Evolutionary conservation across 495 filamentous ascomycete genomes (phyloP).

Genomic region (Immersiella caudata): DNA sequence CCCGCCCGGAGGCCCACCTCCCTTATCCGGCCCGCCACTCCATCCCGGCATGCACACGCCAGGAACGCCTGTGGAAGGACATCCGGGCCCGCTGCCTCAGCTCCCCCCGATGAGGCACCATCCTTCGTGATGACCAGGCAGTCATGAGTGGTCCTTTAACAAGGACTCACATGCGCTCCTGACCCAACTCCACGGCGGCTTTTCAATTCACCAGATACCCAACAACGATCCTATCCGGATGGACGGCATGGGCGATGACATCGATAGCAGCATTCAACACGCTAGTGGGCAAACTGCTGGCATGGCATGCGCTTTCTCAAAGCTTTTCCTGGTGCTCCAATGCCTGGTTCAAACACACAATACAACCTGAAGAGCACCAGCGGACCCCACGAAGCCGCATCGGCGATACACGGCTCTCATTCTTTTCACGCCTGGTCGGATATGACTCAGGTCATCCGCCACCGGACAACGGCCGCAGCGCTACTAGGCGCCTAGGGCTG

Average conservation of each 20-base stretch:
- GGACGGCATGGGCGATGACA: too few species aligned
- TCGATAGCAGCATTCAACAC: too few species aligned
- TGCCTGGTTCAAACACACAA: too few species aligned
- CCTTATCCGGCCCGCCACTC: neutral
- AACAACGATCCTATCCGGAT: too few species aligned
- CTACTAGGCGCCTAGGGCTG: neutral
- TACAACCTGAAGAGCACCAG: neutral
- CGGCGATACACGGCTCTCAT: neutral
- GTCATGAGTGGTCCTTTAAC: neutral
- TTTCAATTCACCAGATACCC: neutral
- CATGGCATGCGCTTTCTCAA: too few species aligned
- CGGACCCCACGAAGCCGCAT: neutral
- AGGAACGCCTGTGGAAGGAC: constrained; percentile 13
- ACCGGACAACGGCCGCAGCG: neutral
- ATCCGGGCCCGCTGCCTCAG: constrained; percentile 21
- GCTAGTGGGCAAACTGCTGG: too few species aligned
- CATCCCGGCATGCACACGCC: neutral
- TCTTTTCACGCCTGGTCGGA: neutral
- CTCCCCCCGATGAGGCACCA: constrained; percentile 26
- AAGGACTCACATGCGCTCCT: too few species aligned
- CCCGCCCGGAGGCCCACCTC: neutral
- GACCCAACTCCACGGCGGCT: too few species aligned
- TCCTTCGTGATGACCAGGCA: neutral
- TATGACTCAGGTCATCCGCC: neutral
- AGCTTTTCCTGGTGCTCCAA: too few species aligned